A percentile compares a stretch with the other conserved stretches of the same genome.
Evolutionary conservation across 1,139 yeast genomes (phyloP).

Genomic region (Pichia sp.): DNA sequence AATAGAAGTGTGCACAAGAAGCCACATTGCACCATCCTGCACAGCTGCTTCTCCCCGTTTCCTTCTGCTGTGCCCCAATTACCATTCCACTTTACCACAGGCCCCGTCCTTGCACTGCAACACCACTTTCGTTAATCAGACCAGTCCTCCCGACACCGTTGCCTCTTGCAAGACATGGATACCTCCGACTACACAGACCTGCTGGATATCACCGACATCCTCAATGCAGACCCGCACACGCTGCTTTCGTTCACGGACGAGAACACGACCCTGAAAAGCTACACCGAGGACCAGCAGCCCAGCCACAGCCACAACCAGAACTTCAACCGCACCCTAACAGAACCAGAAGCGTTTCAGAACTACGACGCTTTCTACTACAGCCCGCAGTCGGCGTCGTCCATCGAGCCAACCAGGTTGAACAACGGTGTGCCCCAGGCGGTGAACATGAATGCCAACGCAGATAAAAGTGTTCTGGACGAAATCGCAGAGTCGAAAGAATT

Average conservation of each 20-base stretch:
- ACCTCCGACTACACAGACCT: conserved; percentile 8
- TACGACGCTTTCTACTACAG: not conserved
- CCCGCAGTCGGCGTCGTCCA: not conserved
- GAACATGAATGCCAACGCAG: not conserved
- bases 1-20: not conserved
- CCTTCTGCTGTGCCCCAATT: too few relatives aligned
- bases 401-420: not conserved
- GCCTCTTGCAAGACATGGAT: not conserved
- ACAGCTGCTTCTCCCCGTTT: not conserved
- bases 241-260: not conserved
- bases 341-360: not conserved
- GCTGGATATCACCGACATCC: conserved; percentile 9
- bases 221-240: conserved; percentile 2
- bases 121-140: not conserved
- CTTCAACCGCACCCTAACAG: not conserved
- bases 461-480: not conserved
- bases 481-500: not conserved
- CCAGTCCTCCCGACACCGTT: not conserved
- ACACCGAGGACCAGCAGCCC: not conserved
- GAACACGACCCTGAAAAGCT: not conserved
- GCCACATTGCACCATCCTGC: not conserved
- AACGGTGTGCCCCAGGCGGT: not conserved
- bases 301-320: not conserved
- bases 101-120: not conserved
- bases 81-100: not conserved